phyloP scores from a whole-genome alignment of 805 yeast genomes.

The Saccharomyces paradoxus region DNA sequence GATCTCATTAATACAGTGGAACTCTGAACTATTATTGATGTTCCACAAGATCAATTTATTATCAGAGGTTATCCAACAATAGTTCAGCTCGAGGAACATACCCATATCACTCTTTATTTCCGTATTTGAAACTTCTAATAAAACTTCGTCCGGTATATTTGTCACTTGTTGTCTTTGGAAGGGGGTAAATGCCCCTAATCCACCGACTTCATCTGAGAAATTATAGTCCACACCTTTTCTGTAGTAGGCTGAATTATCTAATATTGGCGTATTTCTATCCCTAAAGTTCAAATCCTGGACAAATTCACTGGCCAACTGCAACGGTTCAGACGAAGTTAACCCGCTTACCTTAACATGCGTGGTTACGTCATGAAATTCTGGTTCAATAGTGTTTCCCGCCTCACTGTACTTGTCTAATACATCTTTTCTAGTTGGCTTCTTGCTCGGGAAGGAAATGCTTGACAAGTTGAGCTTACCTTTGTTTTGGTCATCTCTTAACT shows the following conservation, averaged over 20 bases:
- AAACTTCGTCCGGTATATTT: slow-evolving; percentile 68
- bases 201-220: slow-evolving; percentile 42
- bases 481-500: neutral
- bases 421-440: neutral
- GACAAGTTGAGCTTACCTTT: neutral
- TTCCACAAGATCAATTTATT: slow-evolving; percentile 79
- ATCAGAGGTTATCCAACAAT: slow-evolving; percentile 79
- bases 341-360: slow-evolving; percentile 24
- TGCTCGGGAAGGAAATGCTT: neutral
- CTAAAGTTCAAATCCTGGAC: slow-evolving; percentile 48
- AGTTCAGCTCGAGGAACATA: slow-evolving; percentile 61
- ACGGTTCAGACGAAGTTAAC: slow-evolving; percentile 27
- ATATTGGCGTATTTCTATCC: slow-evolving; percentile 47
- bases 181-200: slow-evolving; percentile 45
- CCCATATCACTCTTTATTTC: slow-evolving; percentile 69
- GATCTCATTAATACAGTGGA: slow-evolving; percentile 70
- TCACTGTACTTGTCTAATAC: neutral
- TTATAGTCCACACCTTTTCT: slow-evolving; percentile 56
- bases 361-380: slow-evolving; percentile 5
- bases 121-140: slow-evolving; percentile 57
- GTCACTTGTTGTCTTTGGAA: slow-evolving; percentile 60
- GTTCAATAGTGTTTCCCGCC: neutral
- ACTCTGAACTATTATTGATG: slow-evolving; percentile 52
- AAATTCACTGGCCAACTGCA: slow-evolving; percentile 51
- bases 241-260: slow-evolving; percentile 37